These are phyloP conservation scores for Conticribra weissflogii DNA, from an alignment of 108 stramenopile species.

Conservation along the genomic window DNA sequence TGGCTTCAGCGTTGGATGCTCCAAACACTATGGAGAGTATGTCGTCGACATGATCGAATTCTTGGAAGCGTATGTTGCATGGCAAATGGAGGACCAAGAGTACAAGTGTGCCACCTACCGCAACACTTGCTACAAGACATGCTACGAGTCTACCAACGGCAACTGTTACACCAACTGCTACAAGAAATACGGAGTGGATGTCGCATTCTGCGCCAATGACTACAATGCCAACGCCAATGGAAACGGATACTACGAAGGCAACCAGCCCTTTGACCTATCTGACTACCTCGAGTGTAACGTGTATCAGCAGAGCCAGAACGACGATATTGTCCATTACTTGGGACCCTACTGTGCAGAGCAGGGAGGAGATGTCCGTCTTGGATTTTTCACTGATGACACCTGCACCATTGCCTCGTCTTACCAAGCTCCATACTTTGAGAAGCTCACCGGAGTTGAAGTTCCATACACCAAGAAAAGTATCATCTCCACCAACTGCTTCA, in stretches of 20 bases:
- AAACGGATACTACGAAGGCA: constrained; percentile 33
- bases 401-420: constrained; percentile 66
- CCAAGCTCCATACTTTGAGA: constrained; percentile 43
- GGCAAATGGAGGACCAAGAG: constrained; percentile 56
- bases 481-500: constrained; percentile 59
- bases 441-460: constrained; percentile 44
- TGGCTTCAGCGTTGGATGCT: constrained; percentile 63
- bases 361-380: constrained; percentile 81
- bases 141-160: constrained; percentile 41
- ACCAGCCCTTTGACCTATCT: constrained; percentile 10
- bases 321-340: constrained; percentile 68
- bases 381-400: constrained; percentile 82
- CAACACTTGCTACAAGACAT: constrained; percentile 50
- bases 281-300: constrained; percentile 46
- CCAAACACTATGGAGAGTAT: constrained; percentile 77
- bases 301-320: constrained; percentile 28
- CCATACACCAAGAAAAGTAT: constrained; percentile 70
- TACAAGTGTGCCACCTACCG: constrained; percentile 49
- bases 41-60: constrained; percentile 84
- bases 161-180: constrained; percentile 52
- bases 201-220: constrained; percentile 25
- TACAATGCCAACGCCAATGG: constrained; percentile 17
- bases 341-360: constrained; percentile 88
- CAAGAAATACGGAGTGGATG: constrained; percentile 40
- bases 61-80: constrained; percentile 48